A percentile compares a stretch with the other conserved stretches of the same genome.
Conservation (phyloP, 176 grass and related monocot species). For the Sorghum bicolor region DNA sequence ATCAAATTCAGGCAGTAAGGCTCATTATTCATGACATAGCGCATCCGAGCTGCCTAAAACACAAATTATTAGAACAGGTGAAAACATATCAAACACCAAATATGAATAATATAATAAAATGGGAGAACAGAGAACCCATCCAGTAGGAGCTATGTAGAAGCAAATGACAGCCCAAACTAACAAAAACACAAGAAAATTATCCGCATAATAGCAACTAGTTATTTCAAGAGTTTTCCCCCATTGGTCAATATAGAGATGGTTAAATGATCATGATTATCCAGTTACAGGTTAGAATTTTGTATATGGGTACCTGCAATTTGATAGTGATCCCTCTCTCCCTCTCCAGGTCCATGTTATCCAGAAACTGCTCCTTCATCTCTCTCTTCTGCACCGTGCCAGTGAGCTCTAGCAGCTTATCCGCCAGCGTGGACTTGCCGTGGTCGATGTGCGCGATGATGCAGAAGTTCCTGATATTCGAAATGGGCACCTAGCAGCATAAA, state of each 20-base stretch:
- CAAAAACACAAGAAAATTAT: not conserved
- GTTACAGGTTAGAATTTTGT: not conserved
- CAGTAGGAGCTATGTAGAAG: not conserved
- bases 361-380: constrained; percentile 97
- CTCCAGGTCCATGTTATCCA: constrained; percentile 98
- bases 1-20: constrained; percentile 92
- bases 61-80: constrained; percentile 21
- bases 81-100: not conserved
- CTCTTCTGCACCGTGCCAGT: constrained; percentile 88
- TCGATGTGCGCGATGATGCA: constrained; percentile 96
- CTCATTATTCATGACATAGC: constrained; percentile 72
- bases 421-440: constrained; percentile 95
- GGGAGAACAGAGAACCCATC: not conserved
- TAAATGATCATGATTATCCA: not conserved
- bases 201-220: not conserved
- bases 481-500: constrained; percentile 61
- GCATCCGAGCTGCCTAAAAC: constrained; percentile 94
- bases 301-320: constrained; percentile 69
- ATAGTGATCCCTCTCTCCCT: constrained; percentile 99
- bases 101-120: not conserved
- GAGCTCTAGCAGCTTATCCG: constrained; percentile 86
- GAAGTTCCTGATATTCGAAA: constrained; percentile 98
- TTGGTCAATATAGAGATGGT: not conserved
- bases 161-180: not conserved
- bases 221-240: not conserved